phyloP scores from a whole-genome alignment of 495 filamentous ascomycete genomes.

The Lasiosphaeria ovina region DNA sequence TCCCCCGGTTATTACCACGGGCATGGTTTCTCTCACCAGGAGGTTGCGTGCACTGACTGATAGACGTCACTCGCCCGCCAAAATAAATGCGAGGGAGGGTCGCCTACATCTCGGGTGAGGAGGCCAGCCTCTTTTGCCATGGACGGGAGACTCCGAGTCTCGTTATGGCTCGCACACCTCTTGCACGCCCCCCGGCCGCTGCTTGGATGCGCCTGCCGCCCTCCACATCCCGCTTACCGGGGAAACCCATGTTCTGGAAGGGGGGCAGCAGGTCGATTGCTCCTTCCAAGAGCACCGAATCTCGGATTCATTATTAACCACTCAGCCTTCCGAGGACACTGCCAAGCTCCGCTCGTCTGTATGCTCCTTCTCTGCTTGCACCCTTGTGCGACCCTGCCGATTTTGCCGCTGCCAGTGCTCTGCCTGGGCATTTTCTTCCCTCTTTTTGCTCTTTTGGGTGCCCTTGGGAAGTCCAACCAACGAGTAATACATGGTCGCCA shows the following conservation, averaged over 20 bases:
- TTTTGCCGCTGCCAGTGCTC: background rate
- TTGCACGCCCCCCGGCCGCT: background rate
- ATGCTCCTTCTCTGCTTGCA: background rate
- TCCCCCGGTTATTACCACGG: too few relatives aligned
- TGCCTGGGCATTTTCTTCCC: background rate
- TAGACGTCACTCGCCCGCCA: too few relatives aligned
- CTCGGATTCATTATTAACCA: constrained; percentile 8
- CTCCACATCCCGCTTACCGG: constrained; percentile 10
- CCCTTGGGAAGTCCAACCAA: background rate
- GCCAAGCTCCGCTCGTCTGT: background rate
- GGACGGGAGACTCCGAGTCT: too few relatives aligned
- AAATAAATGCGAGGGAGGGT: too few relatives aligned
- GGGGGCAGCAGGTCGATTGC: background rate
- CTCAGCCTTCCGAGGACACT: background rate
- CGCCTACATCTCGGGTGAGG: too few relatives aligned
- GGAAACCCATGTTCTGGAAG: constrained; percentile 14
- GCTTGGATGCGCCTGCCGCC: background rate
- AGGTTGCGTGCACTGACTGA: too few relatives aligned
- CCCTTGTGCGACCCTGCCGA: background rate
- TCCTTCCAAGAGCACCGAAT: constrained; percentile 1
- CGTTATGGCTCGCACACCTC: background rate
- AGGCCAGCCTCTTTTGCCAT: too few relatives aligned
- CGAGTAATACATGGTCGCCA: constrained; percentile 1
- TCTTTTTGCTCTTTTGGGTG: background rate
- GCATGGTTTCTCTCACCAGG: too few relatives aligned